Conservation (phyloP, 306 rosid species). For the Cyamopsis tetragonoloba region DNA sequence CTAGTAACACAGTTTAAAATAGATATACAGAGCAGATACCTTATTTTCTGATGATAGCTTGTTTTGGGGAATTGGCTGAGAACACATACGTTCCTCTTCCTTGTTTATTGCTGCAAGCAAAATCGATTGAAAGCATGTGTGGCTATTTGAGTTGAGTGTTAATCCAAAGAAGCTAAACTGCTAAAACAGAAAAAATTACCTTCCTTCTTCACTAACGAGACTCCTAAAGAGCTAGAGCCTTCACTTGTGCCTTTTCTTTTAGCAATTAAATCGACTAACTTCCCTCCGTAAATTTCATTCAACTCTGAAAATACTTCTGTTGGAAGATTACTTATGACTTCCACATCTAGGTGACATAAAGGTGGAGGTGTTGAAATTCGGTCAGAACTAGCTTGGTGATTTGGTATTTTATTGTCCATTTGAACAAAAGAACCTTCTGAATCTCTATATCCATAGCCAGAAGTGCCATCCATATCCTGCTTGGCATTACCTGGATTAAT, state of each 20-base stretch:
- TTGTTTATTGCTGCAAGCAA: constrained; percentile 37
- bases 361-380: constrained; percentile 59
- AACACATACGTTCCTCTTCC: constrained; percentile 23
- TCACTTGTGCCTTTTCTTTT: constrained; percentile 41
- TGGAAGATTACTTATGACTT: constrained; percentile 77
- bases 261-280: constrained; percentile 59
- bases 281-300: constrained; percentile 72
- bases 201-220: constrained; percentile 25
- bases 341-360: constrained; percentile 70
- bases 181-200: constrained; percentile 35
- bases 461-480: constrained; percentile 30
- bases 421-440: constrained; percentile 33
- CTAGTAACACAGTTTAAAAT: background rate
- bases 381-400: constrained; percentile 38
- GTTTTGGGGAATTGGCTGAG: constrained; percentile 28
- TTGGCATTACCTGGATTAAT: constrained; percentile 41
- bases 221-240: constrained; percentile 23
- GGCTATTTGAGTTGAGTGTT: background rate
- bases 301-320: constrained; percentile 76
- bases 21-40: constrained; percentile 42
- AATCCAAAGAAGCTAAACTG: constrained; percentile 4
- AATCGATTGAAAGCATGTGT: constrained; percentile 18
- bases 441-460: constrained; percentile 27
- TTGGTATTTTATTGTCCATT: constrained; percentile 30
- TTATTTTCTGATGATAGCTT: constrained; percentile 29